phyloP scores from a whole-genome alignment of 352 stramenopile genomes.

The Pythium myriotylum region DNA sequence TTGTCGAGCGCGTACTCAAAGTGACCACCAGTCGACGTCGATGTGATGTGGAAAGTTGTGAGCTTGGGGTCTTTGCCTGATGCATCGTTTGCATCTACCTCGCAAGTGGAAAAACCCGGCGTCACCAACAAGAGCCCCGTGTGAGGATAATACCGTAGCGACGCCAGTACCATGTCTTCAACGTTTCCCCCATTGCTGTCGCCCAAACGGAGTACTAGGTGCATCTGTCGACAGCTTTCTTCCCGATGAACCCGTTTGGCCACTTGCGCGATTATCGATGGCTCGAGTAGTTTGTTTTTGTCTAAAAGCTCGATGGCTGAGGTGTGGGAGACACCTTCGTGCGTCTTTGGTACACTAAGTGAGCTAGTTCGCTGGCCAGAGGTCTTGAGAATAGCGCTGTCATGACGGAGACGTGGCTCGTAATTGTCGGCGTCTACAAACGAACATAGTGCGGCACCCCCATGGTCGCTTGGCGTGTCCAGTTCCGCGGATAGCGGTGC shows the following conservation, averaged over 20 bases:
- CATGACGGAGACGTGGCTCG: slow-evolving; percentile 11
- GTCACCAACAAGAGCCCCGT: slow-evolving; percentile 54
- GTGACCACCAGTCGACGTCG: slow-evolving; percentile 31
- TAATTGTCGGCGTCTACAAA: slow-evolving; percentile 67
- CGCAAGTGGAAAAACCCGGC: slow-evolving; percentile 54
- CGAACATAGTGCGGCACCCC: slow-evolving; percentile 25
- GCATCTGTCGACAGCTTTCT: slow-evolving; percentile 61
- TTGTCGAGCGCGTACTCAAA: slow-evolving; percentile 74
- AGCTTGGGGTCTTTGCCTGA: slow-evolving; percentile 44
- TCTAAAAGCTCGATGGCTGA: not conserved
- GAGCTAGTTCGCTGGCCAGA: too few relatives aligned
- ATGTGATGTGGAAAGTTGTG: slow-evolving; percentile 47
- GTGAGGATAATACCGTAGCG: slow-evolving; percentile 51
- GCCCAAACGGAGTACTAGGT: slow-evolving; percentile 45
- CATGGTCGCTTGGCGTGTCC: not conserved
- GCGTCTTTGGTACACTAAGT: too few relatives aligned
- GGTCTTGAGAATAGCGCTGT: not conserved
- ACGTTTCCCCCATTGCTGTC: not conserved
- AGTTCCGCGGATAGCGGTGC: not conserved
- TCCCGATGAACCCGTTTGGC: slow-evolving; percentile 50
- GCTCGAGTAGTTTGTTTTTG: too few relatives aligned
- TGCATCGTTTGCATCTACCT: slow-evolving; percentile 39
- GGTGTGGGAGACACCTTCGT: slow-evolving; percentile 12
- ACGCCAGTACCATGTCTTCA: slow-evolving; percentile 47
- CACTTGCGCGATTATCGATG: slow-evolving; percentile 30